A percentile compares a stretch with the other conserved stretches of the same genome.
Conservation (phyloP, 352 stramenopile genomes). For the Phytophthora uliginosa region DNA sequence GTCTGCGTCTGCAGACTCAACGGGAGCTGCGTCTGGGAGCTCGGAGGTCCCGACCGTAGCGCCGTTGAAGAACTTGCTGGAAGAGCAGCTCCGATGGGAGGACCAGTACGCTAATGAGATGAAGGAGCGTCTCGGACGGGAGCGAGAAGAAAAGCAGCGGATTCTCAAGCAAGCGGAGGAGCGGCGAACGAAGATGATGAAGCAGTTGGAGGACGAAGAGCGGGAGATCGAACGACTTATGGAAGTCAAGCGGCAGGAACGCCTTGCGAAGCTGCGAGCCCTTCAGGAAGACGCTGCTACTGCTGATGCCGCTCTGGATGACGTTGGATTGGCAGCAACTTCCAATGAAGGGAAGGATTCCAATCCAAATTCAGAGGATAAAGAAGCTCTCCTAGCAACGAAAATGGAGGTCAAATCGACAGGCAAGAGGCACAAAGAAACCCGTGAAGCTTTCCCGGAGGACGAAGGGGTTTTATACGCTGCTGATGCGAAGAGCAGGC, state of each 20-base stretch:
- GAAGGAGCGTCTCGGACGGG: conserved; percentile 48
- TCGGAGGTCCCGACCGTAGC: conserved; percentile 5
- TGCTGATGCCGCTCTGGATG: not conserved
- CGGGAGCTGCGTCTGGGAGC: not conserved
- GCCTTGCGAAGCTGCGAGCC: conserved; percentile 61
- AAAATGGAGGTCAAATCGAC: not conserved
- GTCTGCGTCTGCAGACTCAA: not conserved
- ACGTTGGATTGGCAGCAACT: not conserved
- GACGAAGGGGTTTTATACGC: not conserved
- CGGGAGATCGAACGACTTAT: conserved; percentile 74
- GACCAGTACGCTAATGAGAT: conserved; percentile 67
- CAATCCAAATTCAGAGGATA: not conserved
- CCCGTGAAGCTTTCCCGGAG: not conserved
- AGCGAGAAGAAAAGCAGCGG: conserved; percentile 64
- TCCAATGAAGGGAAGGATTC: not conserved
- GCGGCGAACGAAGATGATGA: conserved; percentile 61
- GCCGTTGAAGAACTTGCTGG: conserved; percentile 51
- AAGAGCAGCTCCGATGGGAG: conserved; percentile 74
- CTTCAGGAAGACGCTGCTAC: conserved; percentile 48
- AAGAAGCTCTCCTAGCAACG: not conserved
- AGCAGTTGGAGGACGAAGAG: conserved; percentile 82
- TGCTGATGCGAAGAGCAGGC: conserved; percentile 8
- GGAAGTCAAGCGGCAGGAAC: conserved; percentile 67
- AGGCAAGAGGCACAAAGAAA: not conserved
- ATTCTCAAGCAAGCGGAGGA: conserved; percentile 62